Percentiles rank a stretch among this genome's conserved stretches.
phyloP scores from a whole-genome alignment of 23 red algal species.

The Gracilariopsis chorda region DNA sequence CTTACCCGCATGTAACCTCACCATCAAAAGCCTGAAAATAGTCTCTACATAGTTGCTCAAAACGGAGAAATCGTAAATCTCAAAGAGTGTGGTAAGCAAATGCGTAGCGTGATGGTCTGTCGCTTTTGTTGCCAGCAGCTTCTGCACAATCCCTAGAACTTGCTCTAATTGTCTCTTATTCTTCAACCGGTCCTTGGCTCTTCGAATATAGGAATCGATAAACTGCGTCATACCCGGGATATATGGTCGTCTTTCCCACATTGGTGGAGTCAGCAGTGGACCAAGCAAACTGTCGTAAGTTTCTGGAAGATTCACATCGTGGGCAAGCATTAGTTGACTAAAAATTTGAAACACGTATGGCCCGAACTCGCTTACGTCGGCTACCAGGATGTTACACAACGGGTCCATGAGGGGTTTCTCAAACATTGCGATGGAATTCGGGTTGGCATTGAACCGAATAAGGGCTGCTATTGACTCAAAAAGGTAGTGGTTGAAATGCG shows the following conservation, averaged over 20 bases:
- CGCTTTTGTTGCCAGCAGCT: slow-evolving; percentile 80
- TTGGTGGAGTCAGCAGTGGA: slow-evolving; percentile 69
- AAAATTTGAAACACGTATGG: slow-evolving; percentile 97
- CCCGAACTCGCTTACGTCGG: slow-evolving; percentile 89
- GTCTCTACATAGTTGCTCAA: slow-evolving; percentile 19
- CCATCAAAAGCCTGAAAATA: slow-evolving; percentile 83
- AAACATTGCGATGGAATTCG: slow-evolving; percentile 30
- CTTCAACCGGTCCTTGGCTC: slow-evolving; percentile 18
- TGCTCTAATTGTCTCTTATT: slow-evolving; percentile 61
- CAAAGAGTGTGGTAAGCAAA: slow-evolving; percentile 72
- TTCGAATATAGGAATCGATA: slow-evolving; percentile 57
- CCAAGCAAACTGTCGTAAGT: slow-evolving; percentile 68
- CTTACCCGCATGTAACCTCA: slow-evolving; percentile 74
- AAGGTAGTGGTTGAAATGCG: slow-evolving; percentile 88
- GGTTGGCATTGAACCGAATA: slow-evolving; percentile 58
- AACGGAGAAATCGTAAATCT: slow-evolving; percentile 23
- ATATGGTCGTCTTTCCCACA: slow-evolving; percentile 91
- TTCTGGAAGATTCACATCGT: slow-evolving; percentile 37
- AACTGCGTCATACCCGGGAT: slow-evolving; percentile 93
- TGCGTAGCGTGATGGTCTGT: slow-evolving; percentile 85
- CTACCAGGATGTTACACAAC: slow-evolving; percentile 69
- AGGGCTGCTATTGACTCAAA: slow-evolving; percentile 90
- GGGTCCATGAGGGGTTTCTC: slow-evolving; percentile 74
- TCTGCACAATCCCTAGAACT: slow-evolving; percentile 92
- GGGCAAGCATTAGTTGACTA: slow-evolving; percentile 70